Conservation (phyloP, 495 filamentous ascomycete genomes). For the Xylaria sp. region DNA sequence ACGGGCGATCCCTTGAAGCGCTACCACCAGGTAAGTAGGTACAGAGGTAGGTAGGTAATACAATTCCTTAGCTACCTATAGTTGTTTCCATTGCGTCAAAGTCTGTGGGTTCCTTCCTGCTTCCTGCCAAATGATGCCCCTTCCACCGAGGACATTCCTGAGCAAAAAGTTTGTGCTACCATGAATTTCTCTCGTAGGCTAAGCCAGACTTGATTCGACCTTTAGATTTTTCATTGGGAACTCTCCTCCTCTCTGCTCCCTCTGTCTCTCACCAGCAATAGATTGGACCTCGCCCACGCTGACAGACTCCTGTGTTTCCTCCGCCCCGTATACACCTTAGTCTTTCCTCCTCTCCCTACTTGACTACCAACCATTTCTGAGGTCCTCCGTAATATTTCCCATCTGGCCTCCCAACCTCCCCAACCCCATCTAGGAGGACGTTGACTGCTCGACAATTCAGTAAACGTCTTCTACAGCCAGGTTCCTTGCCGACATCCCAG, state of each 20-base stretch:
- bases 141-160: constrained; percentile 4
- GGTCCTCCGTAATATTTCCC: constrained; percentile 18
- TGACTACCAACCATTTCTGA: background rate
- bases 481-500: background rate
- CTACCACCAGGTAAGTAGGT: background rate
- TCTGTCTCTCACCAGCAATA: background rate
- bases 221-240: background rate
- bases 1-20: background rate
- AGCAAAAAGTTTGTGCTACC: constrained; percentile 22
- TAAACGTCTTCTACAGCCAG: background rate
- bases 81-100: background rate
- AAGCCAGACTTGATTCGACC: background rate
- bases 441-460: background rate
- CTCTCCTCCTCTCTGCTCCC: constrained; percentile 8
- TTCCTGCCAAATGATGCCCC: constrained; percentile 5
- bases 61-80: background rate
- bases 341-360: constrained; percentile 7
- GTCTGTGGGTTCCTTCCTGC: constrained; percentile 11
- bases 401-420: background rate
- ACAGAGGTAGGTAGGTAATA: background rate
- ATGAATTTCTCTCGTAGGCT: background rate
- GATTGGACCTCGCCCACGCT: background rate
- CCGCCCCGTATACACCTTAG: constrained; percentile 14
- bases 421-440: background rate
- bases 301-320: constrained; percentile 8